Evolutionary conservation across 371 early-diverging fungal species (phyloP), one percentile per base, ranked within the genome.

Genomic region (Funneliformis caledonium): DNA sequence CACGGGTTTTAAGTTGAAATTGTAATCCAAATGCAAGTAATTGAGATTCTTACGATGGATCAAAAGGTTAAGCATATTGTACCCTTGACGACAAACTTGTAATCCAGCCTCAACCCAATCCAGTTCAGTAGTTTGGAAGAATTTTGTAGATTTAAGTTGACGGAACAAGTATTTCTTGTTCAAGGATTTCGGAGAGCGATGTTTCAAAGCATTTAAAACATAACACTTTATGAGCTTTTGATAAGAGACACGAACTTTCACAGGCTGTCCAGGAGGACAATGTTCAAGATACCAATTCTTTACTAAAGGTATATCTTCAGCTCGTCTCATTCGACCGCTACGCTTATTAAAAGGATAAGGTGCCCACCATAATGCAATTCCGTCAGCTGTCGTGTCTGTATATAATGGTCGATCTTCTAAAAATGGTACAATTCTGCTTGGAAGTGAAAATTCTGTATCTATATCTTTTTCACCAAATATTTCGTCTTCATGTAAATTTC

Each of bases 41-140:
- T 96, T 97, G 82, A 99, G 89, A 82, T 95, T 97, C 90, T 99
- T 99, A 82, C 99, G 94, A 87, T 97, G 97, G 84, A 99, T 97
- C 80, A 99, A 87, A 52, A 99, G 89, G 84, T 98, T 99, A 80
- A 99, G 91, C 98, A 99, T 98, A 85, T 97, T 98, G 88, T 97
- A 96, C 74, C 99, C 99, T 87, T 98, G 99, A n/a, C 96, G 92
- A 82, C 97, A 95, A 31, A 99, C 95, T 86, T 99, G 98, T 64
- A 99, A 87, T 77, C 99, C 98, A 42, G 97, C 98, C 88, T 99
- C 99, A 45, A 98, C 96, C 99, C 99, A 99, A 87, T 98, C 99
- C 33, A 99, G 89, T 83, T 97, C 96, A 10, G 99, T 98, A 4
- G 92, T 91, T 85, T 98, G 98, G 93, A 99, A 99, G 86, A 99